These are phyloP conservation scores for Globisporangium recalcitrans DNA, from an alignment of 352 stramenopile genomes.

Conservation along the genomic window DNA sequence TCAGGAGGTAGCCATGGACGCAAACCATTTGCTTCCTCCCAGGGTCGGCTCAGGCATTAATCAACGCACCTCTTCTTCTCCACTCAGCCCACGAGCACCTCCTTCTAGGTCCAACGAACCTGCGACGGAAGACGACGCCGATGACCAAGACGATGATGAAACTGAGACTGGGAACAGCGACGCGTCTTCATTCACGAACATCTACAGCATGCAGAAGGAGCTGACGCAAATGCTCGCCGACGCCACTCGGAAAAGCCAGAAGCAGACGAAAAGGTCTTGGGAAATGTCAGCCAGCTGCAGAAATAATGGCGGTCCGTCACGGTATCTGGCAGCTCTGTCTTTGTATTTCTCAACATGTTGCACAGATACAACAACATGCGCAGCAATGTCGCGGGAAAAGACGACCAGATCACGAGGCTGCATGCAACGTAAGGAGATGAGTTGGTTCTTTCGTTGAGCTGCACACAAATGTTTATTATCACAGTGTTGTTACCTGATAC, in stretches of 20 bases:
- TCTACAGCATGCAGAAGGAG: constrained; percentile 27
- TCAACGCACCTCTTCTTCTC: too few relatives aligned
- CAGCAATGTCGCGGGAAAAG: constrained; percentile 24
- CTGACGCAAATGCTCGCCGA: constrained; percentile 31
- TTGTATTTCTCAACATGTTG: not conserved
- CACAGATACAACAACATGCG: constrained; percentile 30
- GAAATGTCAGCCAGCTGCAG: too few relatives aligned
- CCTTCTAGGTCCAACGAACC: constrained; percentile 24
- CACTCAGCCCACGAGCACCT: constrained; percentile 20
- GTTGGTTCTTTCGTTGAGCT: not conserved
- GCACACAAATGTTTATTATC: not conserved
- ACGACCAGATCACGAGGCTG: constrained; percentile 17
- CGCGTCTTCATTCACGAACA: not conserved
- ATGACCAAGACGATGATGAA: not conserved
- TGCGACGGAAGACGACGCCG: constrained; percentile 29
- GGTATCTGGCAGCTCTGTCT: not conserved
- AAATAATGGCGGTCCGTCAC: too few relatives aligned
- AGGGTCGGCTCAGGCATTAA: not conserved
- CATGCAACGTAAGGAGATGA: constrained; percentile 13
- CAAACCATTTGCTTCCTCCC: not conserved
- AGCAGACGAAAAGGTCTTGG: constrained; percentile 37
- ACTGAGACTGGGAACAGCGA: not conserved
- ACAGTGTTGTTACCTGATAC: not conserved
- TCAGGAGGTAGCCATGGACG: not conserved
- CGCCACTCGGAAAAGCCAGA: constrained; percentile 31